Evolutionary conservation across 208 protist genomes (phyloP).

Genomic region (Dictyostelium gargantuum): DNA sequence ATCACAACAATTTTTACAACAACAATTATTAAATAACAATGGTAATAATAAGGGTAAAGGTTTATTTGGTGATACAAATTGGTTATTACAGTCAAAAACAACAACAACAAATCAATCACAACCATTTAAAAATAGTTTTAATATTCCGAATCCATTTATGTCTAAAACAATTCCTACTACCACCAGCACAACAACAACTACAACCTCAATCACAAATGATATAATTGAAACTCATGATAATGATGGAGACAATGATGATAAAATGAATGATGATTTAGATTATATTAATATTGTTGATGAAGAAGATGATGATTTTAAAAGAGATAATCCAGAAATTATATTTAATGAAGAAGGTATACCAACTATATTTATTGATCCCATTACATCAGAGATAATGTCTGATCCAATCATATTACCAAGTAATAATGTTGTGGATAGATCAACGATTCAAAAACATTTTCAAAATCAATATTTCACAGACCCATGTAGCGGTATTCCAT

Average conservation of each 20-base stretch:
- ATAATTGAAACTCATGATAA: too few species aligned
- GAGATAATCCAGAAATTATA: conserved; percentile 15
- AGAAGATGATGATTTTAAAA: background rate
- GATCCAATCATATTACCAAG: conserved; percentile 47
- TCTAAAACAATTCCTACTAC: too few species aligned
- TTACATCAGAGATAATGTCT: conserved; percentile 40
- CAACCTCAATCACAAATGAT: background rate
- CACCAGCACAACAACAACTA: too few species aligned
- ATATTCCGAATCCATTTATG: too few species aligned
- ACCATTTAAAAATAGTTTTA: background rate
- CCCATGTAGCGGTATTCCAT: background rate
- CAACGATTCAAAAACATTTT: conserved; percentile 33
- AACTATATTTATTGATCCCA: conserved; percentile 49
- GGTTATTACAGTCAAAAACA: background rate
- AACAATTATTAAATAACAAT: background rate
- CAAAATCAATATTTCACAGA: conserved; percentile 49
- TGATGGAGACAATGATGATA: background rate
- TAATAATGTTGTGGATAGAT: conserved; percentile 21
- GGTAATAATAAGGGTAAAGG: background rate
- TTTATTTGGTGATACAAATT: background rate
- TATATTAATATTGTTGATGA: background rate
- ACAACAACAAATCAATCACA: background rate
- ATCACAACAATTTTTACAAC: background rate
- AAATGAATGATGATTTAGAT: too few species aligned
- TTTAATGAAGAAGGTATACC: conserved; percentile 37